Percentiles rank a stretch among this genome's conserved stretches.
phyloP scores from a whole-genome alignment of 257 asterid genomes.

The Salvia miltiorrhiza region DNA sequence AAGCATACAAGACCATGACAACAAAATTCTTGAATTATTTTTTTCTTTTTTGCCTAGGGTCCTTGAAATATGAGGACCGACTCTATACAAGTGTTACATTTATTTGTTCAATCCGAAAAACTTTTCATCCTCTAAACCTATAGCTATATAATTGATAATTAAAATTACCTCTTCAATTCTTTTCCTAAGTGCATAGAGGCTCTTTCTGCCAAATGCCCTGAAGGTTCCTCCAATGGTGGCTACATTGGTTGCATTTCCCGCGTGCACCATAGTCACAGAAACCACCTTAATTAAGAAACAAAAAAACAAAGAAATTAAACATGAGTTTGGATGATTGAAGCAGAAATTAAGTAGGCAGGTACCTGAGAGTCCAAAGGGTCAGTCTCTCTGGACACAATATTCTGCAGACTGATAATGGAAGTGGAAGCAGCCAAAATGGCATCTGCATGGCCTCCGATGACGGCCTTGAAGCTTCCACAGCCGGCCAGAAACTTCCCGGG shows the following conservation, averaged over 20 bases:
- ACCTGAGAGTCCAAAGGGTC: slow-evolving; percentile 60
- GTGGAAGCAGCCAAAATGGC: slow-evolving; percentile 47
- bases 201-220: slow-evolving; percentile 39
- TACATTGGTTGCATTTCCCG: slow-evolving; percentile 23
- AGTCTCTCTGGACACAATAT: slow-evolving; percentile 49
- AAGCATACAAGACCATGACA: no score
- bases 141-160: no score
- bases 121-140: no score
- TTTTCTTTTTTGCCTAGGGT: no score
- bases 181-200: slow-evolving; percentile 35
- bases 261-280: slow-evolving; percentile 37
- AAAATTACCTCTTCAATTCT: slow-evolving; percentile 52
- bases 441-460: slow-evolving; percentile 32
- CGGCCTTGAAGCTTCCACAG: slow-evolving; percentile 49
- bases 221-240: slow-evolving; percentile 47
- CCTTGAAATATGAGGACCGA: no score
- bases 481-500: slow-evolving; percentile 54
- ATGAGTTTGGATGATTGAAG: no score
- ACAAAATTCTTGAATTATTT: no score
- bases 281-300: slow-evolving; percentile 28
- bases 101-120: no score
- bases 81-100: no score
- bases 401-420: slow-evolving; percentile 47
- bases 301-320: no score
- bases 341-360: not conserved